phyloP scores from a whole-genome alignment of 257 asterid species.

The Oldenlandia corymbosa region DNA sequence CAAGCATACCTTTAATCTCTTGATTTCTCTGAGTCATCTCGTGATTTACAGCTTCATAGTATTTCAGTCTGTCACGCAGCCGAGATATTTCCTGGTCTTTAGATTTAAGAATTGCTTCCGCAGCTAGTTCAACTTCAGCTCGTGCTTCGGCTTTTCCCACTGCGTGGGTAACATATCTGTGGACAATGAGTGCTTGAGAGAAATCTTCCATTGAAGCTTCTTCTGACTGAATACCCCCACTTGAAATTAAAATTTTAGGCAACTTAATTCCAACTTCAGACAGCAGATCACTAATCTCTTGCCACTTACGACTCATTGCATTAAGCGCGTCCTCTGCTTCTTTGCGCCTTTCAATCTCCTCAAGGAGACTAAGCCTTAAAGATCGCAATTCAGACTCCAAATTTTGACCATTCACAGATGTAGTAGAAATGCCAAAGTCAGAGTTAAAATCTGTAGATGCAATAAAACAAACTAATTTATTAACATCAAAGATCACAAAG shows the following conservation, averaged over 20 bases:
- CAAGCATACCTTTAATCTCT: slow-evolving; percentile 56
- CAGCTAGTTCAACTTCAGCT: slow-evolving; percentile 68
- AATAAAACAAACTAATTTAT: neutral
- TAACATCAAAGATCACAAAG: neutral
- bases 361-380: slow-evolving; percentile 40
- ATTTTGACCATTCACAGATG: slow-evolving; percentile 23
- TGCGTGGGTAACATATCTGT: slow-evolving; percentile 66
- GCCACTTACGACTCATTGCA: slow-evolving; percentile 64
- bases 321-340: slow-evolving; percentile 52
- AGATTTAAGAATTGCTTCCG: slow-evolving; percentile 41
- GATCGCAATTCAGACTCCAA: slow-evolving; percentile 41
- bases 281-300: slow-evolving; percentile 44
- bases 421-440: slow-evolving; percentile 45
- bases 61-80: slow-evolving; percentile 64
- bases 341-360: slow-evolving; percentile 63
- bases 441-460: slow-evolving; percentile 54
- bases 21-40: slow-evolving; percentile 91
- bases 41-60: slow-evolving; percentile 78
- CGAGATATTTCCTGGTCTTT: slow-evolving; percentile 78
- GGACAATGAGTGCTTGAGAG: slow-evolving; percentile 48
- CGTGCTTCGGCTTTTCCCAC: slow-evolving; percentile 64
- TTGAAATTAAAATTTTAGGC: slow-evolving; percentile 47
- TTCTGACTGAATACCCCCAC: slow-evolving; percentile 31
- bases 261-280: slow-evolving; percentile 58
- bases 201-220: slow-evolving; percentile 36